Evolutionary conservation across 2,329 filamentous ascomycete genomes (phyloP), one percentile per base, ranked within the genome.

Genomic region (Colletotrichum tamarilloi): DNA sequence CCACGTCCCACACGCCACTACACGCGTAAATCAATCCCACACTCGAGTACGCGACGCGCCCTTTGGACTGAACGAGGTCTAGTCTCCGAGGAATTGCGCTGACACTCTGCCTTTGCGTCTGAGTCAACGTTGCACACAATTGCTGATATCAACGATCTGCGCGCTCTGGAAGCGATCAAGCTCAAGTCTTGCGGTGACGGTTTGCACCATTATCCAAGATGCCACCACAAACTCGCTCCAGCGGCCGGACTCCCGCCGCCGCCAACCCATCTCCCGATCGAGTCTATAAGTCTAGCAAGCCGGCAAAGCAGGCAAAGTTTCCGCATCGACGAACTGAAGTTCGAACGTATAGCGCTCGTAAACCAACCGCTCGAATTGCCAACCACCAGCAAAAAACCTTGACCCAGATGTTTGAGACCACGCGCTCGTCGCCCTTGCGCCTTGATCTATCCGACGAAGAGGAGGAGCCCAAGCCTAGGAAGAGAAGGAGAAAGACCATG

Each of bases 321-420:
- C 81, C 84, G 0, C 68, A 80, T 14, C 79, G 82, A 26, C 79
- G 78, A 60, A 82, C 76, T 49, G 77, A 76, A 16, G 76, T 84
- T 14, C 81, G 80, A 28, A 82, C 81, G n/a, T 83, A 83, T 64
- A 73, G 71, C 49, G 80, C 79, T 12, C 74, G 75, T 35, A 71
- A 72, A 46, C 74, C 67, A 38, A 76, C 56, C 22, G 60, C 73
- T 14, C 73, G 68, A 16, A 22, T 62, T 28, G 52, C 62, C 32
- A 68, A 56, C 28, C 73, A 74, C 0, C 52, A 75, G 70, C 84
- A 86, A 76, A 82, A 84, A 77, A 86, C 84, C 1, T 75, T 86
- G 26, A 86, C 84, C 5, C 84, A 86, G 75, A 81, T 85, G 56
- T 81, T 82, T 81, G 77, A 81, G 82, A 22, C 82, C 78, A 49